phyloP scores from a whole-genome alignment of 257 asterid genomes.

The Nemophila menziesii region DNA sequence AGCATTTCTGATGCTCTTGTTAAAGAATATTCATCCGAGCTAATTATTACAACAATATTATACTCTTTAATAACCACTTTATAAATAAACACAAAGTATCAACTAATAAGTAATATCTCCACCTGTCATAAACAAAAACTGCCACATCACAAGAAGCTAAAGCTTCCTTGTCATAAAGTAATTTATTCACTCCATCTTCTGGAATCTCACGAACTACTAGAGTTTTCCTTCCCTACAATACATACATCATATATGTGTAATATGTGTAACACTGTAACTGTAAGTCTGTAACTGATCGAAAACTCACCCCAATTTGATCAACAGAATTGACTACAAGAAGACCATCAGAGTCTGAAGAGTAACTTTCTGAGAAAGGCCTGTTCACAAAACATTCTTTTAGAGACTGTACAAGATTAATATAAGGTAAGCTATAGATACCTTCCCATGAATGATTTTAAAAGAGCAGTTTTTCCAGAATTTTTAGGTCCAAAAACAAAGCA shows the following conservation, averaged over 20 bases:
- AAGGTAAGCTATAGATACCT: constrained; percentile 33
- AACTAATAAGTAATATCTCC: constrained; percentile 1
- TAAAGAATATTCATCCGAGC: constrained; percentile 75
- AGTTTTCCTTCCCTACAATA: constrained; percentile 62
- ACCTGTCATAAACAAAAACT: constrained; percentile 88
- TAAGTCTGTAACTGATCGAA: neutral
- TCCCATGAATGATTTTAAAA: constrained; percentile 66
- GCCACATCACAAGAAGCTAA: constrained; percentile 84
- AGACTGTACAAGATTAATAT: neutral
- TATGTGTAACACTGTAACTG: no score
- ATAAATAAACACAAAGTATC: neutral
- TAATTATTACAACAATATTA: constrained; percentile 11
- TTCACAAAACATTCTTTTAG: constrained; percentile 8
- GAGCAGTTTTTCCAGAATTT: constrained; percentile 73
- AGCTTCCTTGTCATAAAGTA: constrained; percentile 56
- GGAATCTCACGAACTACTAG: constrained; percentile 87
- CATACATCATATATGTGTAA: neutral
- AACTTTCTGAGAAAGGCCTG: constrained; percentile 83
- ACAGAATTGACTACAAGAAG: constrained; percentile 62
- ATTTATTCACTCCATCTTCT: constrained; percentile 57
- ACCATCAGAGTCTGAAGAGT: constrained; percentile 41
- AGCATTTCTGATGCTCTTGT: constrained; percentile 74
- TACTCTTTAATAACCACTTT: constrained; percentile 5
- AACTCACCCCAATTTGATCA: constrained; percentile 60
- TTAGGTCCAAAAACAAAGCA: constrained; percentile 93